Percentiles rank a stretch among this genome's conserved stretches.
These are phyloP conservation scores for Chiua virens DNA, from an alignment of 768 basidiomycete genomes.

Conservation along the genomic window DNA sequence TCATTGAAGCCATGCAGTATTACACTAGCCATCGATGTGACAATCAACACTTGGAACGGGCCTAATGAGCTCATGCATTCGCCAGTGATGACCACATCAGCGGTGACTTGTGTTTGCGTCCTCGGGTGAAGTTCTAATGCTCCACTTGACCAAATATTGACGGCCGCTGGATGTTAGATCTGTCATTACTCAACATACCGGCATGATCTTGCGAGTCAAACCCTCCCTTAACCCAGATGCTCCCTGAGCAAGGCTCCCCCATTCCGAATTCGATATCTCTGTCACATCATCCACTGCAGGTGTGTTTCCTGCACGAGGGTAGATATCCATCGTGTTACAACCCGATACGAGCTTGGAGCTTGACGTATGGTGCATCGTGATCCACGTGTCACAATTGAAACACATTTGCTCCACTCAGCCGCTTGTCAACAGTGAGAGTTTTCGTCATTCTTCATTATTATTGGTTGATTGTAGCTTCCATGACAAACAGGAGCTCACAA, in stretches of 20 bases:
- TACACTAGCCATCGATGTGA: not conserved
- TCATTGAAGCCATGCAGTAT: not conserved
- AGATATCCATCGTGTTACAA: not conserved
- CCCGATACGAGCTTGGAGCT: not conserved
- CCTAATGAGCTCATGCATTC: too few species aligned
- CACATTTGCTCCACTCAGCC: conserved; percentile 23
- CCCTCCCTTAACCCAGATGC: too few species aligned
- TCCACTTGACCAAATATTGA: conserved; percentile 13
- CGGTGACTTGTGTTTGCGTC: too few species aligned
- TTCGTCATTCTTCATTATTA: not conserved
- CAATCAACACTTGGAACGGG: not conserved
- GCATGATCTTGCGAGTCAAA: too few species aligned
- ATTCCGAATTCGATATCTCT: too few species aligned
- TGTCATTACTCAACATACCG: too few species aligned
- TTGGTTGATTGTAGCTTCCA: conserved; percentile 5
- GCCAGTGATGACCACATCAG: too few species aligned
- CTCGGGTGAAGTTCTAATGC: not conserved
- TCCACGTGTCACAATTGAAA: conserved; percentile 15
- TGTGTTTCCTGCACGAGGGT: not conserved
- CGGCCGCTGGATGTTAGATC: too few species aligned
- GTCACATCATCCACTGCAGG: too few species aligned
- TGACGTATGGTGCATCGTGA: not conserved
- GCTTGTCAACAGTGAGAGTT: conserved; percentile 12
- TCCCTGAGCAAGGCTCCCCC: too few species aligned
- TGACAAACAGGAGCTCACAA: not conserved